Evolutionary conservation across 2,329 filamentous ascomycete species (phyloP).

Genomic region (Nemania sp.): DNA sequence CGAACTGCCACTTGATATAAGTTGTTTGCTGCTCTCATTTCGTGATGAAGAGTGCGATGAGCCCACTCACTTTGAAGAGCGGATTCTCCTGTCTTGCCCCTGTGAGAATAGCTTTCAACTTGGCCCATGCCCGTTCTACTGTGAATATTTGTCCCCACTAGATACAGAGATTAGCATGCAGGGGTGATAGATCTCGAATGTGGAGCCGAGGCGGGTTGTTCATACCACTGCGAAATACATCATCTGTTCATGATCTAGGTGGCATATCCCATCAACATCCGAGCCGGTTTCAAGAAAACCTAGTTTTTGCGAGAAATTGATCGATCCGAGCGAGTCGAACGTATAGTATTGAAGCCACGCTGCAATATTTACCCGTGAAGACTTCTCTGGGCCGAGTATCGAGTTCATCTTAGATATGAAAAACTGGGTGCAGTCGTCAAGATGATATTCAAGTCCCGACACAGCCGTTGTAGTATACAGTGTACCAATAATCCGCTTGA

Average conservation of each 20-base stretch:
- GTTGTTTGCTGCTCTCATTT: neutral
- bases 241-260: constrained; percentile 23
- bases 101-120: constrained; percentile 3
- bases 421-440: constrained; percentile 15
- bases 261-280: constrained; percentile 20
- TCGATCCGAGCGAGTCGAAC: constrained; percentile 14
- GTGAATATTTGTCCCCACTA: constrained; percentile 19
- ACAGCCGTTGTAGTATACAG: constrained; percentile 21
- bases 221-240: constrained; percentile 22
- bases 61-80: constrained; percentile 19
- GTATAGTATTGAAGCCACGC: constrained; percentile 24
- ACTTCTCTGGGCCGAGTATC: constrained; percentile 8
- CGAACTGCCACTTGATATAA: constrained; percentile 4
- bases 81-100: constrained; percentile 20
- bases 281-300: constrained; percentile 20
- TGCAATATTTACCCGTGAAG: constrained; percentile 3
- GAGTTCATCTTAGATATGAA: constrained; percentile 20
- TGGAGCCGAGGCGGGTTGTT: neutral
- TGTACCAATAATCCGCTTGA: constrained; percentile 21
- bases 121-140: constrained; percentile 13
- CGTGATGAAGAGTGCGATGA: neutral
- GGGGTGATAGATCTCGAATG: too few relatives aligned
- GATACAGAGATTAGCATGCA: too few relatives aligned
- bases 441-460: constrained; percentile 12
- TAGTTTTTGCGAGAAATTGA: constrained; percentile 21